Evolutionary conservation across 257 asterid genomes (phyloP).

Genomic region (Rauvolfia tetraphylla): DNA sequence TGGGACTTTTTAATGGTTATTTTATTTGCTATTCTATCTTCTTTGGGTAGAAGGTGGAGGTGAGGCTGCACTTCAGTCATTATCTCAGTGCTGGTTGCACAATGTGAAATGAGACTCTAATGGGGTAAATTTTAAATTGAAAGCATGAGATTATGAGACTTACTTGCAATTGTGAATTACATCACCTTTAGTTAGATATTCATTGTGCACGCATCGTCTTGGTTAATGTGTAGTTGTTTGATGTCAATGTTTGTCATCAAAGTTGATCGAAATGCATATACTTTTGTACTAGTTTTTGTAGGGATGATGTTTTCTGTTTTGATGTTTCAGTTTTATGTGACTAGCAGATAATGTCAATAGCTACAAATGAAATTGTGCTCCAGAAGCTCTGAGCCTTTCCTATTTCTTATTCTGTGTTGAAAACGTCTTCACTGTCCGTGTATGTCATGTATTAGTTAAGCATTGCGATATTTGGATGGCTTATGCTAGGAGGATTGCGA

Average conservation of each 20-base stretch:
- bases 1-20: not conserved
- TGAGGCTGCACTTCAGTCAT: not conserved
- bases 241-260: not conserved
- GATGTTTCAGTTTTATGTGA: not conserved
- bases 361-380: not conserved
- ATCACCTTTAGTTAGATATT: not conserved
- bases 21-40: not conserved
- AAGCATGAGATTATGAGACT: not conserved
- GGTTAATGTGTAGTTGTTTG: not conserved
- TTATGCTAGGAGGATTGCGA: not conserved
- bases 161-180: not conserved
- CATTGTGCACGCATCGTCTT: not conserved
- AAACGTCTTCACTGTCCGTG: not conserved
- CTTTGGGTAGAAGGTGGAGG: not conserved
- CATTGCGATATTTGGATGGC: not conserved
- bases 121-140: not conserved
- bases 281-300: not conserved
- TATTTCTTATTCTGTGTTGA: not conserved
- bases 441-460: not conserved
- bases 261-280: not conserved
- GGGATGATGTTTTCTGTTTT: not conserved
- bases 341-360: not conserved
- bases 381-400: not conserved
- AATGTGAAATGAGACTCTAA: not conserved
- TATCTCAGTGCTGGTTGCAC: not conserved